A percentile compares a stretch with the other conserved stretches of the same genome.
Conservation (phyloP, 2,329 filamentous ascomycete genomes). For the Pleurostoma richardsiae region DNA sequence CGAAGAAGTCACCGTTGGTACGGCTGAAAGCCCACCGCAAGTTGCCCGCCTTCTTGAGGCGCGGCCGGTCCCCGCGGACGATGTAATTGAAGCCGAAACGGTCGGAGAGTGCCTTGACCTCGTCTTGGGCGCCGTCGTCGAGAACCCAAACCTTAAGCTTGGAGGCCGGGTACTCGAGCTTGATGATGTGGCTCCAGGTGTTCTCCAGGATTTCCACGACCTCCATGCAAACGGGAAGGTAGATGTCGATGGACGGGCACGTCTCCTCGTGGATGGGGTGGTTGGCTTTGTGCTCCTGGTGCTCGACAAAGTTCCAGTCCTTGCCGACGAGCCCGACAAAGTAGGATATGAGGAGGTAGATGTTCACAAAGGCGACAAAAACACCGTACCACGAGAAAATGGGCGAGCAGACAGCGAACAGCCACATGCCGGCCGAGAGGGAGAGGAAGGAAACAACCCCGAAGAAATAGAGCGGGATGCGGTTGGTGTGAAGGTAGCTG, state of each 20-base stretch:
- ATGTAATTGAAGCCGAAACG: conserved; percentile 31
- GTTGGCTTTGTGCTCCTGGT: conserved; percentile 22
- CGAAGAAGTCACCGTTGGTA: conserved; percentile 32
- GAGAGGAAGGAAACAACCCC: conserved; percentile 32
- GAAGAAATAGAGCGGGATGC: conserved; percentile 30
- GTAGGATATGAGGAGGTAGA: conserved; percentile 35
- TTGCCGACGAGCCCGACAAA: conserved; percentile 29
- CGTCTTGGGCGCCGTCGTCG: conserved; percentile 28
- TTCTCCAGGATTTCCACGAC: conserved; percentile 32
- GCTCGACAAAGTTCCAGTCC: conserved; percentile 28
- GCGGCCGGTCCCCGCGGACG: conserved; percentile 31
- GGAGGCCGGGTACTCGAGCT: conserved; percentile 27
- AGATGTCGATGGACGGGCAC: conserved; percentile 33
- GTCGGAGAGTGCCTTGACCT: conserved; percentile 21
- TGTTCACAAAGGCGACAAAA: conserved; percentile 29
- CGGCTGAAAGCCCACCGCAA: conserved; percentile 32
- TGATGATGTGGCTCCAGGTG: conserved; percentile 25
- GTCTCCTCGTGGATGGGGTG: conserved; percentile 24
- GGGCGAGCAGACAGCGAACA: conserved; percentile 28
- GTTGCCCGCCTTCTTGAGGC: conserved; percentile 35
- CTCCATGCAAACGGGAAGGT: conserved; percentile 34
- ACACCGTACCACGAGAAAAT: conserved; percentile 31
- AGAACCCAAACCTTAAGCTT: conserved; percentile 32
- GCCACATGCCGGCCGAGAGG: conserved; percentile 34
- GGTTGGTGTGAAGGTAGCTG: conserved; percentile 30